Conservation (phyloP, 2,329 filamentous ascomycete genomes). For the Leptographium flavum region DNA sequence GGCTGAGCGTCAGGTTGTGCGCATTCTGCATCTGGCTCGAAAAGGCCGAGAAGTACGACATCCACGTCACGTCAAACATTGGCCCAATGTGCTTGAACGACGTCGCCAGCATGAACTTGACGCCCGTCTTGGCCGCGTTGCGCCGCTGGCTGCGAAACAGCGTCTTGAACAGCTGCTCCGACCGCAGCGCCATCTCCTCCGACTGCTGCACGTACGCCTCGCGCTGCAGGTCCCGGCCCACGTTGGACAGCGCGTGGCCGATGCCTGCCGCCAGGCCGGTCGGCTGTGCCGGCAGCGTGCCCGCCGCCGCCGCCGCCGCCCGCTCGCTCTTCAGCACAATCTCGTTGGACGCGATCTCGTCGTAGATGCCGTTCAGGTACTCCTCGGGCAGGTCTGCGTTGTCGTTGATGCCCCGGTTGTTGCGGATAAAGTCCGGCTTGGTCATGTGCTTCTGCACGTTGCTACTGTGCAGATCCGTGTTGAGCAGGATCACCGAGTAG, state of each 20-base stretch:
- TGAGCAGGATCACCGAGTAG: slow-evolving; percentile 93
- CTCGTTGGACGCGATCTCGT: slow-evolving; percentile 82
- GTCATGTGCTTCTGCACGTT: slow-evolving; percentile 83
- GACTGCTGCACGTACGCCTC: slow-evolving; percentile 93
- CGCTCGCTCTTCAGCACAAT: slow-evolving; percentile 91
- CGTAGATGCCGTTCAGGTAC: slow-evolving; percentile 77
- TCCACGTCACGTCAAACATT: slow-evolving; percentile 99
- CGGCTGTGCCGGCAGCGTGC: slow-evolving; percentile 37
- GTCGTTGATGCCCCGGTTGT: slow-evolving; percentile 97
- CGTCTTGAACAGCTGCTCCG: slow-evolving; percentile 81
- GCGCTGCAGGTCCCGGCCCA: slow-evolving; percentile 78
- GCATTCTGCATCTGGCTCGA: slow-evolving; percentile 89
- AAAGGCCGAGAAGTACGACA: slow-evolving; percentile 92
- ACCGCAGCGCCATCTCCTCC: slow-evolving; percentile 67
- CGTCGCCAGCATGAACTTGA: slow-evolving; percentile 80
- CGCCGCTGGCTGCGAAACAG: slow-evolving; percentile 79
- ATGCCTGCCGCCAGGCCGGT: slow-evolving; percentile 66
- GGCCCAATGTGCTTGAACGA: slow-evolving; percentile 91
- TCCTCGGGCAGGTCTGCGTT: slow-evolving; percentile 85
- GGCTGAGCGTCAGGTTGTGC: slow-evolving; percentile 84
- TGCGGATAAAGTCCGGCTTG: slow-evolving; percentile 96
- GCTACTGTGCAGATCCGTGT: slow-evolving; percentile 85
- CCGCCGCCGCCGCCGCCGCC: slow-evolving; percentile 72
- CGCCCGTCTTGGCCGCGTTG: slow-evolving; percentile 53
- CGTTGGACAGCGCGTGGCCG: slow-evolving; percentile 79